Evolutionary conservation across 441 rosid genomes (phyloP).

Genomic region (Viola pubescens): DNA sequence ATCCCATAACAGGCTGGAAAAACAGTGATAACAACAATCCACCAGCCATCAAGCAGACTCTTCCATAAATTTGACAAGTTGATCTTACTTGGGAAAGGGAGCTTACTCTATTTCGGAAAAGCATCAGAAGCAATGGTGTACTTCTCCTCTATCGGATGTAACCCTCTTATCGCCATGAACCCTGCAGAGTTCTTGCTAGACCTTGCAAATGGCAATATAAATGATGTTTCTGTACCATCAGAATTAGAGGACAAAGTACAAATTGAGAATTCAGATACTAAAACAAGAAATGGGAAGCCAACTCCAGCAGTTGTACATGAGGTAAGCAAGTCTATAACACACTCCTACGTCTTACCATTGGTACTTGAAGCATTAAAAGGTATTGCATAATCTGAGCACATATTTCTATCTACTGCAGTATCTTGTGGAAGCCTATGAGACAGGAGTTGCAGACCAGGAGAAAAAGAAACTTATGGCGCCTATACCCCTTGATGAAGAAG

Average conservation of each 20-base stretch:
- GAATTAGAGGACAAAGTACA: conserved; percentile 83
- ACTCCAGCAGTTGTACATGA: conserved; percentile 63
- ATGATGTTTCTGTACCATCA: conserved; percentile 80
- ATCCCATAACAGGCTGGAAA: conserved; percentile 68
- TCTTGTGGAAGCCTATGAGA: conserved; percentile 85
- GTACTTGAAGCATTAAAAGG: conserved; percentile 8
- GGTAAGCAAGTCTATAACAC: conserved; percentile 28
- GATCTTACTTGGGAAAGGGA: conserved; percentile 90
- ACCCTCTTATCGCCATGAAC: conserved; percentile 92
- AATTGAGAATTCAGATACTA: conserved; percentile 42
- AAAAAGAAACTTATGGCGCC: conserved; percentile 70
- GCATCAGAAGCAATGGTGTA: conserved; percentile 79
- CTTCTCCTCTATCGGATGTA: conserved; percentile 85
- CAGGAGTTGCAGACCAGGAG: conserved; percentile 58
- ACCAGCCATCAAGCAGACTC: conserved; percentile 95
- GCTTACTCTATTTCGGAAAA: conserved; percentile 80
- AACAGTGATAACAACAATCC: conserved; percentile 85
- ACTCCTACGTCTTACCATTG: not conserved
- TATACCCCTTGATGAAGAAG: conserved; percentile 64
- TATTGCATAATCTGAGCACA: conserved; percentile 2
- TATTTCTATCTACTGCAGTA: conserved; percentile 36
- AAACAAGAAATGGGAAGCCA: conserved; percentile 59
- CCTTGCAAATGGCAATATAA: conserved; percentile 87
- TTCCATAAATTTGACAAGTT: conserved; percentile 90
- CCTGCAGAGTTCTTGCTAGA: conserved; percentile 96